Percentiles rank a stretch among this genome's conserved stretches.
These are phyloP conservation scores for Pythium brassicae DNA, from an alignment of 352 stramenopile genomes.

Conservation along the genomic window DNA sequence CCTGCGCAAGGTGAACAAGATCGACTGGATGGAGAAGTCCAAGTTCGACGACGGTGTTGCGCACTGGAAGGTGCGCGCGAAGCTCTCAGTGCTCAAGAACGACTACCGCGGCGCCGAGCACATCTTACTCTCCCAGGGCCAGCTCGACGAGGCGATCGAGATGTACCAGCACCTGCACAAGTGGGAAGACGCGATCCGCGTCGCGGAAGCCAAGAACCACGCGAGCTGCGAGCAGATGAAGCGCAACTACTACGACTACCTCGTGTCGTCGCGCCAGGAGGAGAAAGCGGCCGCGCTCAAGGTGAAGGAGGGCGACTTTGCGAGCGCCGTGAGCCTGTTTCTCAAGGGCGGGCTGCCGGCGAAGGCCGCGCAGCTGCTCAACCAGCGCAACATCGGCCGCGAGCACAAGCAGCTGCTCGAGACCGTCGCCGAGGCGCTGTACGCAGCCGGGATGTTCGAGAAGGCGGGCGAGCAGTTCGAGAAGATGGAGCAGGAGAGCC, in stretches of 20 bases:
- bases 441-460: slow-evolving; percentile 88
- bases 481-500: slow-evolving; percentile 88
- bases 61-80: slow-evolving; percentile 85
- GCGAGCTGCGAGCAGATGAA: slow-evolving; percentile 84
- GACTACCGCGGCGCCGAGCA: slow-evolving; percentile 90
- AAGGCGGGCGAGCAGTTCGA: slow-evolving; percentile 94
- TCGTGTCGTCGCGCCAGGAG: slow-evolving; percentile 90
- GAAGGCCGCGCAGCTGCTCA: slow-evolving; percentile 87
- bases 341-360: slow-evolving; percentile 90
- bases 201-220: slow-evolving; percentile 86
- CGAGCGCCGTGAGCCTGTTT: slow-evolving; percentile 89
- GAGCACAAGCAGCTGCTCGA: slow-evolving; percentile 88
- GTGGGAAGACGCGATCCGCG: slow-evolving; percentile 92
- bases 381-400: slow-evolving; percentile 80
- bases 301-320: slow-evolving; percentile 89
- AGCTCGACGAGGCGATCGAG: slow-evolving; percentile 91
- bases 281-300: slow-evolving; percentile 90
- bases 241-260: slow-evolving; percentile 90
- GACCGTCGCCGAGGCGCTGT: slow-evolving; percentile 87
- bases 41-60: slow-evolving; percentile 73
- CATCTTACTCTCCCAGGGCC: slow-evolving; percentile 87
- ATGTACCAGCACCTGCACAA: slow-evolving; percentile 95
- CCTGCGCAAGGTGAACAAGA: slow-evolving; percentile 89
- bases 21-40: slow-evolving; percentile 74
- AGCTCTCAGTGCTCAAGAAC: slow-evolving; percentile 84